Evolutionary conservation across 1,139 yeast genomes (phyloP).

Genomic region (Schwanniomyces etchellsii): DNA sequence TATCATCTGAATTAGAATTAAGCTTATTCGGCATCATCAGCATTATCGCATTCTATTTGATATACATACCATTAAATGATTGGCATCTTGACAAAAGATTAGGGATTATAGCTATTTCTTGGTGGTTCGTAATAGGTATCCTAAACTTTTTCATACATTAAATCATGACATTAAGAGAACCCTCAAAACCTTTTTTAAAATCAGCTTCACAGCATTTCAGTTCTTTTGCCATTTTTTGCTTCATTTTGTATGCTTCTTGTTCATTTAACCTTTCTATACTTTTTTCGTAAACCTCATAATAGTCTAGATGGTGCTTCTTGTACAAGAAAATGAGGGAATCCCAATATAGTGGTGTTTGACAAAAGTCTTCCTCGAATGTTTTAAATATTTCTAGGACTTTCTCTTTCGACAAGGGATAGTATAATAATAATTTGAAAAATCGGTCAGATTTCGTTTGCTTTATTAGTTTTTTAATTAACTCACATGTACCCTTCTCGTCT

Average conservation of each 20-base stretch:
- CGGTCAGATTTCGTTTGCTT: slow-evolving; percentile 18
- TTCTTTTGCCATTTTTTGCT: too few species aligned
- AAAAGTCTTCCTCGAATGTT: slow-evolving; percentile 3
- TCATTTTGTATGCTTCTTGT: slow-evolving; percentile 2
- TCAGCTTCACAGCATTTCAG: too few species aligned
- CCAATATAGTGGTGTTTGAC: slow-evolving; percentile 3
- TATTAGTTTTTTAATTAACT: slow-evolving; percentile 20
- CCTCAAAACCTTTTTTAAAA: too few species aligned
- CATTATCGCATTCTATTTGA: slow-evolving; percentile 17
- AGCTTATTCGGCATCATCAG: slow-evolving; percentile 23
- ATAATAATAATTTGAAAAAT: slow-evolving; percentile 15
- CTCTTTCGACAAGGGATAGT: slow-evolving; percentile 12
- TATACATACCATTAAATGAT: slow-evolving; percentile 26
- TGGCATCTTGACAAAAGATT: slow-evolving; percentile 31
- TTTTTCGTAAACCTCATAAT: slow-evolving; percentile 1
- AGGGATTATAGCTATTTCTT: slow-evolving; percentile 18
- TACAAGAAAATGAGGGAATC: slow-evolving; percentile 1
- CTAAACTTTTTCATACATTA: slow-evolving; percentile 15
- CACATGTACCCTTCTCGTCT: slow-evolving; percentile 10
- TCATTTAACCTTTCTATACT: slow-evolving; percentile 1
- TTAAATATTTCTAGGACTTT: slow-evolving; percentile 8
- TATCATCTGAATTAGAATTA: slow-evolving; percentile 19
- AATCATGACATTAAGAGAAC: too few species aligned
- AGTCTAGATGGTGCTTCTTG: neutral
- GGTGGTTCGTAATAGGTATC: slow-evolving; percentile 17